Base-by-base conservation (phyloP, 163 green algal genomes). In the Volvox carteri region DNA sequence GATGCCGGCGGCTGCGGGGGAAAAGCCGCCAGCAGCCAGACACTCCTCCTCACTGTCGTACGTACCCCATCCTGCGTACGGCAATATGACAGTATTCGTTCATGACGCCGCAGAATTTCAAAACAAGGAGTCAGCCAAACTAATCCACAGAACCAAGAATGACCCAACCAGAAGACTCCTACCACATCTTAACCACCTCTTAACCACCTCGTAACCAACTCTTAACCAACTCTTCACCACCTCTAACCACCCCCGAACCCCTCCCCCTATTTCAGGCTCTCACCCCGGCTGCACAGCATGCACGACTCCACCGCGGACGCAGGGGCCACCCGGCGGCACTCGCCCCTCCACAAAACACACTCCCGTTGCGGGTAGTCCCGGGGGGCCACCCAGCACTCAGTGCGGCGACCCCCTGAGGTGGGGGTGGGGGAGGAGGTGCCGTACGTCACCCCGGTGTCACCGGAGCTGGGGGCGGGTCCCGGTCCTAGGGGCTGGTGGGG, bases 271-370 rank as follows among this genome's bases (percentile, higher is more conserved):
- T 48, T 33, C 76, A 12, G n/a, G 48, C 46, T 6, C 70, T 78
- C 46, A 88, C 83, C 83, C 11, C 58, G 80, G 67, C 50, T 73
- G 83, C 83, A 88, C 67, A 88, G 42, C 60, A 72, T 74, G 68
- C 83, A 88, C 4, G 48, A 0, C 80, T 87, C 80, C 80, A 78
- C 62, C 62, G 68, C 33, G 21, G 62, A 70, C 19, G 60, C 83
- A 52, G 56, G 80, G 48, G 67, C 9, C 67, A 60, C 33, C n/a
- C 48, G 21, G 83, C 83, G 81, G 48, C 73, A 21, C 28, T 88
- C 50, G 1, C 42, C 28, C n/a, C n/a, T n/a, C 83, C 83, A 88
- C 5, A 9, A 1, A 23, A 88, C 28, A 54, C 83, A 88, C 83
- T 74, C 83, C 1, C 68, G 67, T 3, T 19, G 28, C 18, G 81